Base-by-base conservation (phyloP, 345 rosid genomes). In the Brassica cretica region DNA sequence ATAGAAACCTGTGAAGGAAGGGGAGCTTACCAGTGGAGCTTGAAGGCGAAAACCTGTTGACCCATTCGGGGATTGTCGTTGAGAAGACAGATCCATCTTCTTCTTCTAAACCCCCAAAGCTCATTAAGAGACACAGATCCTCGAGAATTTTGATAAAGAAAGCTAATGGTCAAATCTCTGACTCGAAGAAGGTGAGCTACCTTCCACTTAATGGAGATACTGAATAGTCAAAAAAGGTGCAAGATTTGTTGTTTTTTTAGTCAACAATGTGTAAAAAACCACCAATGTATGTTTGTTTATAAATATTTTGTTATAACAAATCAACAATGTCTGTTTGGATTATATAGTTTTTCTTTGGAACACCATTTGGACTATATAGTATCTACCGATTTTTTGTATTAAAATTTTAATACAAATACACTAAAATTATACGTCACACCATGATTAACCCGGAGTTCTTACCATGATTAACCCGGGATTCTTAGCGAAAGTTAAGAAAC, bases 1-100 rank as follows among this genome's bases (percentile, higher is more conserved):
- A 60, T 25, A 4, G n/a, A 16, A 53, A 4, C 10, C 14, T 33
- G 56, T 4, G 56, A n/a, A 49, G 8, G 2, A 19, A 15, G 55
- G 68, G 65, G 75, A 25, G 29, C 66, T 78, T 81, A 92, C 97
- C 88, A 92, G 75, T 73, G 97, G 97, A 83, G 95, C 93, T 82
- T 90, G 93, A 79, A 89, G 82, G 60, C 93, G 86, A 84, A 84
- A 84, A 24, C 88, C 90, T 41, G 89, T 86, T 0, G 82, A 84
- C 11, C 85, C 78, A 82, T 76, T 89, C n/a, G 92, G 74, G 10
- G 91, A 76, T 74, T 70, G 92, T 53, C 82, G 88, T 18, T 72
- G 82, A 82, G 79, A 78, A 64, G 89, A 76, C 70, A 83, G 88
- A 68, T 91, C 90, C 92, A 89, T 89, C 71, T 80, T 83, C 80